Base-by-base conservation (phyloP, 352 stramenopile genomes). In the Phytophthora pinifolia region DNA sequence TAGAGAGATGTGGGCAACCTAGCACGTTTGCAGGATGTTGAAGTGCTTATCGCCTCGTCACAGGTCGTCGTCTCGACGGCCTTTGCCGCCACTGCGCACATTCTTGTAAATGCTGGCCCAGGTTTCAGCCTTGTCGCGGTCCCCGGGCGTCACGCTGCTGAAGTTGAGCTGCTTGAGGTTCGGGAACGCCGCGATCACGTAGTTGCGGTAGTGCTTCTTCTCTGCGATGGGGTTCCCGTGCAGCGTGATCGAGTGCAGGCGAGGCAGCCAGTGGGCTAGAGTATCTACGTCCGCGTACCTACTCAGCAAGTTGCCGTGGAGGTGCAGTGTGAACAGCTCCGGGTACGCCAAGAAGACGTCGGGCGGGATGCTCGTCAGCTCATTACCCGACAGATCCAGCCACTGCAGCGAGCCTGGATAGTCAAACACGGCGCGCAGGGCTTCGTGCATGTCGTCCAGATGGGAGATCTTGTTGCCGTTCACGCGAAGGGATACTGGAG, bases 121-220 rank as follows among this genome's bases (percentile, higher is more conserved):
- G 0, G 78, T 87, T 33, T 86, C 69, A 18, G 81, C 80, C 12
- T 76, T 72, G 5, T 83, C 76, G 22, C 85, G 77, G 38, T 94
- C 85, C 14, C 74, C 65, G 6, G 67, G 67, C 1, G 83, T 92
- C 39, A 94, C 67, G 17, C 39, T 80, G 43, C 78, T 88, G 48
- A 90, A 94, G 48, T 93, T 81, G 44, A 93, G 71, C 63, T 92
- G 74, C 51, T 67, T 67, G 15, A 94, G 65, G 12, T 54, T 66
- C 3, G 83, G 81, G 45, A 92, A 77, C n/a, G 68, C 58, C 46
- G 79, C 70, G 35, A 95, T 75, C 14, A 89, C 75, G 60, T 91
- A 96, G 63, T 84, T 94, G 18, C 74, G 69, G 56, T 93, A 95
- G 54, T 94, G 79, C 50, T 93, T 95, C 66, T 91, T 94, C 54